These are phyloP conservation scores for Biscogniauxia mediterranea DNA, from an alignment of 2,329 filamentous ascomycete species.

Conservation along the genomic window DNA sequence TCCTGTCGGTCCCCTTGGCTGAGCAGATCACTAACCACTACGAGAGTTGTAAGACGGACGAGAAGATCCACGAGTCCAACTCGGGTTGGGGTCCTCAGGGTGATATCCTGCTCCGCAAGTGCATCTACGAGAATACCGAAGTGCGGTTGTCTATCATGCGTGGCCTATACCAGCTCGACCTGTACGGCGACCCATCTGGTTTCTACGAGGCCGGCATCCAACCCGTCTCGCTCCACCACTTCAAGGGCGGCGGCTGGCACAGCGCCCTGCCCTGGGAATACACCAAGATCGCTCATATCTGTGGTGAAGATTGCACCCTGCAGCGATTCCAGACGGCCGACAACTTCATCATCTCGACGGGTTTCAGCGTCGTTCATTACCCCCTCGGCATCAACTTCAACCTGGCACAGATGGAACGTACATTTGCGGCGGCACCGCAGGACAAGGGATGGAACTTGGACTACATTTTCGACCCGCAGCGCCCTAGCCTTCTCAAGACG, in stretches of 20 bases:
- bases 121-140: constrained; percentile 62
- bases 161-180: constrained; percentile 60
- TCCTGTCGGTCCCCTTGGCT: constrained; percentile 53
- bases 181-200: constrained; percentile 58
- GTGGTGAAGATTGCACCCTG: constrained; percentile 59
- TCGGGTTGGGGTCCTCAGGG: constrained; percentile 60
- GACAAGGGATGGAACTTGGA: constrained; percentile 51
- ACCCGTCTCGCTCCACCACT: constrained; percentile 63
- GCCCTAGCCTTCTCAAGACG: constrained; percentile 46
- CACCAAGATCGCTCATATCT: constrained; percentile 56
- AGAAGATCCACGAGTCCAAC: constrained; percentile 54
- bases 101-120: constrained; percentile 61
- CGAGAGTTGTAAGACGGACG: constrained; percentile 44
- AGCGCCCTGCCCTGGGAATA: constrained; percentile 53
- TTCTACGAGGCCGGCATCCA: constrained; percentile 63
- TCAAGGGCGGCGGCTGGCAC: constrained; percentile 60
- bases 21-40: constrained; percentile 45
- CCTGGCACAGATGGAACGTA: constrained; percentile 50
- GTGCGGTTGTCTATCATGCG: constrained; percentile 56
- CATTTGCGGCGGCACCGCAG: constrained; percentile 48
- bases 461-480: constrained; percentile 50
- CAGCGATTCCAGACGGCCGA: constrained; percentile 56
- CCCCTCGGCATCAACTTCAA: constrained; percentile 50
- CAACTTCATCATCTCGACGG: constrained; percentile 56
- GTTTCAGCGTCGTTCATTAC: constrained; percentile 60